Evolutionary conservation across 371 early-diverging fungal species (phyloP).

Genomic region (Thermomucor indicae-seudaticae): DNA sequence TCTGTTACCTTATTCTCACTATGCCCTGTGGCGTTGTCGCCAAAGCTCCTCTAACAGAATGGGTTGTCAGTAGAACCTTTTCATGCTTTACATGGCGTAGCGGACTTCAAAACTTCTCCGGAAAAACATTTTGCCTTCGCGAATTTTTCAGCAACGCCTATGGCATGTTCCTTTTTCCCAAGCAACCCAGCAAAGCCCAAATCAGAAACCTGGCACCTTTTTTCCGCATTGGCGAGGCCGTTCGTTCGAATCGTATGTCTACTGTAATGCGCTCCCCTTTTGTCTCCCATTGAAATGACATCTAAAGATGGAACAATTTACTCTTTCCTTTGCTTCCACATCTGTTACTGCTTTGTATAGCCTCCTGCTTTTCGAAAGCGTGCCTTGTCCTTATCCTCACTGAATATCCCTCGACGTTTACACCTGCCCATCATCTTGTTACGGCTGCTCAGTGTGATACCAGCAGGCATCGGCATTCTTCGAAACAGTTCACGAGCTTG

Average conservation of each 20-base stretch:
- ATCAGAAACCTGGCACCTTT: no score
- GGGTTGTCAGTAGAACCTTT: no score
- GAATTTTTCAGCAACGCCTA: no score
- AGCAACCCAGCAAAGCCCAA: no score
- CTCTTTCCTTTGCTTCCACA: not conserved
- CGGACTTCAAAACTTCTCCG: no score
- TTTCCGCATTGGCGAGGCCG: no score
- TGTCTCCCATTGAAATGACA: slow-evolving; percentile 5
- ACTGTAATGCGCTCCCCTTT: not conserved
- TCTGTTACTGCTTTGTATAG: not conserved
- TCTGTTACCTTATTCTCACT: no score
- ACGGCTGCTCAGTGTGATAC: slow-evolving; percentile 37
- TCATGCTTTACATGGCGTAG: no score
- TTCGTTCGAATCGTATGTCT: not conserved
- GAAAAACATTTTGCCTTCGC: no score
- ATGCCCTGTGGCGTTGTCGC: no score
- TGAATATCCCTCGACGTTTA: slow-evolving; percentile 40
- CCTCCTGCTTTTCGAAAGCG: slow-evolving; percentile 29
- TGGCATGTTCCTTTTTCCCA: no score
- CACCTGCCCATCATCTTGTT: slow-evolving; percentile 38
- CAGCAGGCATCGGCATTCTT: slow-evolving; percentile 46
- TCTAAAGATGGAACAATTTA: not conserved
- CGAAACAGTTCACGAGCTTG: slow-evolving; percentile 38
- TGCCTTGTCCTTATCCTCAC: slow-evolving; percentile 28
- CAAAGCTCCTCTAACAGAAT: no score